Evolutionary conservation across 805 yeast species (phyloP).

Genomic region (Barnettozyma californica): DNA sequence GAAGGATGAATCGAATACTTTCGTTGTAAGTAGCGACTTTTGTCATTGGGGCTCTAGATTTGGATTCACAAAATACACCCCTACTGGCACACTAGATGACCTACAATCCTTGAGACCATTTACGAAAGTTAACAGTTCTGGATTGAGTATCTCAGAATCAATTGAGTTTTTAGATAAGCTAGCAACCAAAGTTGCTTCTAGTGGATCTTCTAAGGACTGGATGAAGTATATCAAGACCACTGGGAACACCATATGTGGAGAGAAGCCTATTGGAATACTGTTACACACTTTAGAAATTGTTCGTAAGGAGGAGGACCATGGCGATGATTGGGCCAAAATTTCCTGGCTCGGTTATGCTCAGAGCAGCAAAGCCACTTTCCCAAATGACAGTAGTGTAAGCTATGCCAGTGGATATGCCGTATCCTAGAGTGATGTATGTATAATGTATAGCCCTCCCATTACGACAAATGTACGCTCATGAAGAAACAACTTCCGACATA

Average conservation of each 20-base stretch:
- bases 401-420: slow-evolving; percentile 71
- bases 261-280: slow-evolving; percentile 69
- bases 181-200: slow-evolving; percentile 62
- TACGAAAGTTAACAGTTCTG: slow-evolving; percentile 4
- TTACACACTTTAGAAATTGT: slow-evolving; percentile 45
- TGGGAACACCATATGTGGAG: slow-evolving; percentile 91
- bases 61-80: slow-evolving; percentile 48
- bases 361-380: slow-evolving; percentile 47
- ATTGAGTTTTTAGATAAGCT: slow-evolving; percentile 67
- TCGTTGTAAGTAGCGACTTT: slow-evolving; percentile 84
- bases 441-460: too few species aligned
- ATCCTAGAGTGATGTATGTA: not conserved
- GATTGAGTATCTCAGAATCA: slow-evolving; percentile 56
- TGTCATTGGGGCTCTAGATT: slow-evolving; percentile 89
- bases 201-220: slow-evolving; percentile 58
- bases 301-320: slow-evolving; percentile 13
- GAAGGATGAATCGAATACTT: slow-evolving; percentile 50
- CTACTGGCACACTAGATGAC: slow-evolving; percentile 15
- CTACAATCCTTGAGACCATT: slow-evolving; percentile 9
- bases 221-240: slow-evolving; percentile 59
- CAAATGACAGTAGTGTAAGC: slow-evolving; percentile 77
- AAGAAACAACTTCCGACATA: too few species aligned
- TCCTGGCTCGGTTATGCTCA: slow-evolving; percentile 80
- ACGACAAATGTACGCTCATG: too few species aligned
- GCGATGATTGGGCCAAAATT: slow-evolving; percentile 32